Conservation (phyloP, 208 protist species). For the Phytomonas sp. region DNA sequence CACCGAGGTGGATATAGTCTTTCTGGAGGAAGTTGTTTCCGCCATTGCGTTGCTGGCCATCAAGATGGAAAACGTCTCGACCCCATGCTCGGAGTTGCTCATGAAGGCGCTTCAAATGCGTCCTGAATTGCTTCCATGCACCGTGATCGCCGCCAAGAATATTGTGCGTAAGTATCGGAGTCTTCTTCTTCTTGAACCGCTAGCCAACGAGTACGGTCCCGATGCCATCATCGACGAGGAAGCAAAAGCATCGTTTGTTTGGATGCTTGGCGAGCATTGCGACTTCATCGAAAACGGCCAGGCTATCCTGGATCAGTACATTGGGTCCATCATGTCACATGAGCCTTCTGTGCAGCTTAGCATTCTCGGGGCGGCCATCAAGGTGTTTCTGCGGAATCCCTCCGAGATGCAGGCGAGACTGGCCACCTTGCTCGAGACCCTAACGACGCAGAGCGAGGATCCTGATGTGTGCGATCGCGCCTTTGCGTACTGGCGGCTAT, state of each 20-base stretch:
- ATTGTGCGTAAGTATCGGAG: conserved; percentile 80
- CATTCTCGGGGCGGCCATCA: conserved; percentile 96
- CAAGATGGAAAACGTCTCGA: conserved; percentile 94
- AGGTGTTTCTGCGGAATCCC: conserved; percentile 96
- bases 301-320: conserved; percentile 91
- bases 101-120: conserved; percentile 45
- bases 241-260: conserved; percentile 97
- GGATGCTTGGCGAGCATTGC: conserved; percentile 99
- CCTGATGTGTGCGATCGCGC: conserved; percentile 98
- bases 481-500: conserved; percentile 98
- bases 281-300: conserved; percentile 94
- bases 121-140: conserved; percentile 56
- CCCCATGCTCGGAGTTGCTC: conserved; percentile 88
- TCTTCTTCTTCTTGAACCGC: conserved; percentile 55
- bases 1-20: conserved; percentile 96
- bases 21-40: conserved; percentile 95
- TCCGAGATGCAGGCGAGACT: conserved; percentile 58
- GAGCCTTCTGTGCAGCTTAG: conserved; percentile 77
- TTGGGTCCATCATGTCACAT: conserved; percentile 92
- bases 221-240: conserved; percentile 95
- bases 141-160: conserved; percentile 78
- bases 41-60: conserved; percentile 97
- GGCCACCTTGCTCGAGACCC: conserved; percentile 49
- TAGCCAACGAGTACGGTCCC: conserved; percentile 58
- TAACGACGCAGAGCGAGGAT: conserved; percentile 88